Conservation (phyloP, 495 filamentous ascomycete genomes). For the Hyphodiscus hymeniophilus region DNA sequence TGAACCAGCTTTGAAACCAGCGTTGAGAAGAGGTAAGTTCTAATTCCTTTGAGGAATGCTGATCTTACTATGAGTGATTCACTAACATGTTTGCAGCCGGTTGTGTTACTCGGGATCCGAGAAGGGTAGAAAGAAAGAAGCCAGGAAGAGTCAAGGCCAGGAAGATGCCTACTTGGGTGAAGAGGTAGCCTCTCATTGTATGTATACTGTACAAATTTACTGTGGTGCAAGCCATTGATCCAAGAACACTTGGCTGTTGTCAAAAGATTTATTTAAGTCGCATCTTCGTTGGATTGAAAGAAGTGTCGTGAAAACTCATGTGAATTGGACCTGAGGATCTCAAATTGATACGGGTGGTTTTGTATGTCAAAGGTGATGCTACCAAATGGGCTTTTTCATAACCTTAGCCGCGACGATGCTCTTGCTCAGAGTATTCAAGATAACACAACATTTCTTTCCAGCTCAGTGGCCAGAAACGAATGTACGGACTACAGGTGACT, state of each 20-base stretch:
- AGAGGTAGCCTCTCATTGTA: slow-evolving; percentile 45
- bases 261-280: no score
- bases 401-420: no score
- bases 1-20: slow-evolving; percentile 82
- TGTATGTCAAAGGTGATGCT: no score
- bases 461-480: no score
- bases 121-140: slow-evolving; percentile 97
- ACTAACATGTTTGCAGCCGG: slow-evolving; percentile 57
- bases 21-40: slow-evolving; percentile 74
- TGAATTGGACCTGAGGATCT: no score
- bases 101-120: slow-evolving; percentile 82
- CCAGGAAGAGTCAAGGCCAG: slow-evolving; percentile 88
- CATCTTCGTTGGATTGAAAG: no score
- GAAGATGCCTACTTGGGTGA: slow-evolving; percentile 98
- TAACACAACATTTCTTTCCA: no score
- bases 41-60: not conserved
- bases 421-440: no score
- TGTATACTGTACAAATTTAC: slow-evolving; percentile 12
- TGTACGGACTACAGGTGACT: no score
- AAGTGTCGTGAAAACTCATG: no score
- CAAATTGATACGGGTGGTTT: no score
- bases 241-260: not conserved
- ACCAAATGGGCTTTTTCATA: no score
- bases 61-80: slow-evolving; percentile 5
- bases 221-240: not conserved